phyloP scores from a whole-genome alignment of 2,329 filamentous ascomycete genomes.

The Neonectria magnoliae region DNA sequence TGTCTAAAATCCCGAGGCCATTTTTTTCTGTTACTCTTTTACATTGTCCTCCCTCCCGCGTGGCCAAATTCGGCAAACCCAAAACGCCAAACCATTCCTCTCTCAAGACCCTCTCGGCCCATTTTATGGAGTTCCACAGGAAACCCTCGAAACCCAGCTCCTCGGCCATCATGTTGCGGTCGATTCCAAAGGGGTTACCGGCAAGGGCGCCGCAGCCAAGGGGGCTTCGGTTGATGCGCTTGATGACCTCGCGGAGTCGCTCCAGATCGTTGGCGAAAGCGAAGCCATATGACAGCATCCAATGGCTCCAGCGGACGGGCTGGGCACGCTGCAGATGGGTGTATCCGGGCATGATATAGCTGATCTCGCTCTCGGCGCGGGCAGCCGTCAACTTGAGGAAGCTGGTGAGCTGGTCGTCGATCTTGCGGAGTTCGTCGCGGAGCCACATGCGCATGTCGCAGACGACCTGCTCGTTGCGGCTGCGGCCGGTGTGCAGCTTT shows the following conservation, averaged over 20 bases:
- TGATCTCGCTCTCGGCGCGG: slow-evolving; percentile 52
- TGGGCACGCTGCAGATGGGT: slow-evolving; percentile 86
- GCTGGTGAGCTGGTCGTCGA: slow-evolving; percentile 37
- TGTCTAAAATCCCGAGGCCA: not conserved
- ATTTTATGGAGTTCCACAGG: slow-evolving; percentile 72
- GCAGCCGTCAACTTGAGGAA: slow-evolving; percentile 38
- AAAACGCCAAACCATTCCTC: slow-evolving; percentile 4
- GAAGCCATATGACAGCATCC: slow-evolving; percentile 79
- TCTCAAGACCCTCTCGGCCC: not conserved
- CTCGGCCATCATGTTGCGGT: slow-evolving; percentile 79
- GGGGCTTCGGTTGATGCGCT: slow-evolving; percentile 77
- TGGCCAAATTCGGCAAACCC: slow-evolving; percentile 6
- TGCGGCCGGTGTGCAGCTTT: slow-evolving; percentile 77
- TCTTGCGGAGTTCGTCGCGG: slow-evolving; percentile 38
- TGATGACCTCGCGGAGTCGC: slow-evolving; percentile 76
- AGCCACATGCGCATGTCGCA: slow-evolving; percentile 78
- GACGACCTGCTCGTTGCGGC: slow-evolving; percentile 78
- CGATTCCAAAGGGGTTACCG: slow-evolving; percentile 84
- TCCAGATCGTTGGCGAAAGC: slow-evolving; percentile 80
- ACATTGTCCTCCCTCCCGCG: not conserved
- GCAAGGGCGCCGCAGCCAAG: slow-evolving; percentile 82
- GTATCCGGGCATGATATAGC: slow-evolving; percentile 86
- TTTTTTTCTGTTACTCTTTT: not conserved
- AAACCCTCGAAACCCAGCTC: slow-evolving; percentile 84
- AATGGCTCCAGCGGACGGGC: slow-evolving; percentile 84